Base-by-base conservation (phyloP, 371 early-diverging fungal genomes). In the Actinomortierella wolfii region DNA sequence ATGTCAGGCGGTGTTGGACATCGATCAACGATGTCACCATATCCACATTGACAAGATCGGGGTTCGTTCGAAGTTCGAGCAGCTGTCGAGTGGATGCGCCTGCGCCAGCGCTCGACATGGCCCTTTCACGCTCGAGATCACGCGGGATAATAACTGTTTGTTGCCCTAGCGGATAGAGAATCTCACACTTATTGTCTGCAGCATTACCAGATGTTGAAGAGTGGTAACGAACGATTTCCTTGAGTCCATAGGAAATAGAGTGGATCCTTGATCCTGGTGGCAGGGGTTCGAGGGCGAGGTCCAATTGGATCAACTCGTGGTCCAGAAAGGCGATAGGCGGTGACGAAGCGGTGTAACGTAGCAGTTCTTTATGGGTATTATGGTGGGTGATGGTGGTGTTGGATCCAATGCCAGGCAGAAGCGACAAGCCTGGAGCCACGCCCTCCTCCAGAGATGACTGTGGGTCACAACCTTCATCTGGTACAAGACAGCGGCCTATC, bases 81-180 rank as follows among this genome's bases (percentile, higher is more conserved):
- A 71, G 43, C 23, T 71, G 73, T 17, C 73, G 66, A 21, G 73
- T 71, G 4, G 73, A 71, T 26, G 73, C 62, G 34, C 73, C 73
- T 25, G 73, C 73, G 46, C 73, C 73, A 9, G 67, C 63, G 51
- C 67, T 71, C 51, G 66, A 57, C 73, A 71, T 71, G 52, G 62
- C 42, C 28, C 66, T 49, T 47, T 71, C 73, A 20, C 73, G 48
- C 15, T 66, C 63, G 42, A 44, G 59, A 24, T 71, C 73, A 7
- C 73, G 66, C 2, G 73, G 73, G 34, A 71, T 66, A 41, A 71
- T 65, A 41, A 71, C 73, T 4, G 63, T 71, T 25, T 71, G 73
- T 56, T 71, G 73, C 47, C 73, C 73, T 55, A 66, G 56, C 25
- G 73, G 73, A 62, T 71, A 71, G 61, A 71, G 28, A 62, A 65